Base-by-base conservation (phyloP, 1,284 basidiomycete genomes). In the Ustilago crameri region DNA sequence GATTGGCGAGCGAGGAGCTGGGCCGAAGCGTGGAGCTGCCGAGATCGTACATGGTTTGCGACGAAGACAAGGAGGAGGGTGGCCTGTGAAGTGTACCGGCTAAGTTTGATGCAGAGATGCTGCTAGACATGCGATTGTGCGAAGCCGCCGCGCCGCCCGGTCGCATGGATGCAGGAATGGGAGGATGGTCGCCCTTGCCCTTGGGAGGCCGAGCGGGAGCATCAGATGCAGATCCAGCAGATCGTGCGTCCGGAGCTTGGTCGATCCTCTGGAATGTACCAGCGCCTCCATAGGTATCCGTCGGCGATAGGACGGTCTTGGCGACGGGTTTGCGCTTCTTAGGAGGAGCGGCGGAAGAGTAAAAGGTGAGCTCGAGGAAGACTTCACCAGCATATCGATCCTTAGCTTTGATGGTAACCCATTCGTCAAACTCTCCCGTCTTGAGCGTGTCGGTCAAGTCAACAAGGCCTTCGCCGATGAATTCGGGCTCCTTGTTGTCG, bases 401-500 rank as follows among this genome's bases (percentile, higher is more conserved):
- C 27, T 79, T 80, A 10, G 76, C 66, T 43, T 71, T 75, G 64
- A 82, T 78, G 20, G 75, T 90, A 81, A 96, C 95, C 95, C 95
- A 98, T 82, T 97, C 95, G 85, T 99, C 96, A 3, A 93, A 93
- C 84, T 98, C 95, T 47, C 96, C 96, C 84, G 91, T 93, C 66
- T 92, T 93, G 75, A 98, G 85, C 17, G 91, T 95, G 71, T 94
- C 91, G 9, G 91, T 91, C 48, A 98, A 87, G 82, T 95, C 91
- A 2, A 98, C 91, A 41, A 89, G 87, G 1, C 89, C 86, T 83
- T 98, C 95, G 45, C 96, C 96, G 82, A 99, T 95, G 73, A 98
- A 87, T 80, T 95, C 94, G 50, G 96, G 95, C 80, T 98, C 95
- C 68, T 92, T 90, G 51, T 91, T 87, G 84, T 98, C 95, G 83